These are phyloP conservation scores for Globisporangium orthogonon DNA, from an alignment of 352 stramenopile species.

Conservation along the genomic window DNA sequence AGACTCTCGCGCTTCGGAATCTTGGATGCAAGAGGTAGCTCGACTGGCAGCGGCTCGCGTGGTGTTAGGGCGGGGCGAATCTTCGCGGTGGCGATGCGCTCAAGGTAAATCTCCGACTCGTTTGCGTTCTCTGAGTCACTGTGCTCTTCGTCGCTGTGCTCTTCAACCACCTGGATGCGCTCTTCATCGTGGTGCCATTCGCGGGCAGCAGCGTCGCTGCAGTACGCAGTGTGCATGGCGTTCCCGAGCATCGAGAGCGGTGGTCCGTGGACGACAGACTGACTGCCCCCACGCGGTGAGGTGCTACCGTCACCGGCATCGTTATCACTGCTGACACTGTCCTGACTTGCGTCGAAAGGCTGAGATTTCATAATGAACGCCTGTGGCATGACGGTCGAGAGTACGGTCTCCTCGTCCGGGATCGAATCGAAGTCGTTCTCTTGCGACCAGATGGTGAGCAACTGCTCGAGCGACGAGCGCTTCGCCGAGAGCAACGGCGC, in stretches of 20 bases:
- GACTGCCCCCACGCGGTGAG: not conserved
- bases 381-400: constrained; percentile 12
- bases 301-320: not conserved
- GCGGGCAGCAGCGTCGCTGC: not conserved
- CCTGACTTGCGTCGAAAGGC: constrained; percentile 6
- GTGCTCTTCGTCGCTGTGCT: constrained; percentile 13
- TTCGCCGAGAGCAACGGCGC: constrained; percentile 12
- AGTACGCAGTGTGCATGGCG: not conserved
- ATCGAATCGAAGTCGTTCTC: constrained; percentile 27
- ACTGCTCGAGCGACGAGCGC: constrained; percentile 6
- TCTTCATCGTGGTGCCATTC: not conserved
- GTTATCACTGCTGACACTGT: not conserved
- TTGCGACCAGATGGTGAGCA: constrained; percentile 9
- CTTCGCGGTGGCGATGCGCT: not conserved
- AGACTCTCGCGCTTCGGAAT: constrained; percentile 9
- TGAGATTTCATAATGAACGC: constrained; percentile 28
- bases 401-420: constrained; percentile 16
- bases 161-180: constrained; percentile 10
- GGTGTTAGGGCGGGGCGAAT: not conserved
- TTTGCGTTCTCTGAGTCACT: constrained; percentile 3
- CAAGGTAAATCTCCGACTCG: constrained; percentile 10
- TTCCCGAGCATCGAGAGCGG: not conserved
- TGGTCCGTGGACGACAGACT: not conserved
- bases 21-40: not conserved
- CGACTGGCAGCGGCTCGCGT: not conserved